Evolutionary conservation across 2,329 filamentous ascomycete species (phyloP).

Genomic region (Paradendryphiella salina): DNA sequence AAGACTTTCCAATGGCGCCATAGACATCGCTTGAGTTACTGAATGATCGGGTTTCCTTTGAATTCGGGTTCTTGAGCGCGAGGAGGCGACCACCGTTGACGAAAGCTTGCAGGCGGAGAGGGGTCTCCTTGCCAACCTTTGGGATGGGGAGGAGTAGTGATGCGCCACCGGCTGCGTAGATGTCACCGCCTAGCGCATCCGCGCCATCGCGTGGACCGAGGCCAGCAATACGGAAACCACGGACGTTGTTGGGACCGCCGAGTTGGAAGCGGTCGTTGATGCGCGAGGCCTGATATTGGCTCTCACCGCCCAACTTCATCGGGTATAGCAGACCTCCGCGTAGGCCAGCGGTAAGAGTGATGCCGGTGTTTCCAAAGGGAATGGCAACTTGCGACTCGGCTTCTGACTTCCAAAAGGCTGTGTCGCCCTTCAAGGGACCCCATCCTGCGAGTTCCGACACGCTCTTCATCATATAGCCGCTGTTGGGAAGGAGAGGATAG

Average conservation of each 20-base stretch:
- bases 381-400: slow-evolving; percentile 76
- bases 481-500: slow-evolving; percentile 79
- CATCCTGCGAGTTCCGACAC: slow-evolving; percentile 83
- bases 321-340: slow-evolving; percentile 83
- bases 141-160: slow-evolving; percentile 86
- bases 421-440: slow-evolving; percentile 81
- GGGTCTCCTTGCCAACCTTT: slow-evolving; percentile 76
- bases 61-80: slow-evolving; percentile 64
- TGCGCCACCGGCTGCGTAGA: slow-evolving; percentile 86
- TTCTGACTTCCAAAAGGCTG: slow-evolving; percentile 93
- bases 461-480: slow-evolving; percentile 78
- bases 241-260: slow-evolving; percentile 90
- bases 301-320: slow-evolving; percentile 64
- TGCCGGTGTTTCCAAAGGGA: slow-evolving; percentile 73
- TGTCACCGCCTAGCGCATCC: slow-evolving; percentile 87
- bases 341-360: slow-evolving; percentile 81
- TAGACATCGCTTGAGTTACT: slow-evolving; percentile 55
- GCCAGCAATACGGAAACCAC: slow-evolving; percentile 87
- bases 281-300: slow-evolving; percentile 67
- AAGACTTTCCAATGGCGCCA: slow-evolving; percentile 61
- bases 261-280: slow-evolving; percentile 95
- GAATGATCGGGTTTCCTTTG: slow-evolving; percentile 51
- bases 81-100: slow-evolving; percentile 87
- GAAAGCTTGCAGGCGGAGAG: slow-evolving; percentile 85
- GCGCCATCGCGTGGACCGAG: slow-evolving; percentile 83